These are phyloP conservation scores for Pseudocercospora macadamiae DNA, from an alignment of 2,329 filamentous ascomycete genomes.

Conservation along the genomic window DNA sequence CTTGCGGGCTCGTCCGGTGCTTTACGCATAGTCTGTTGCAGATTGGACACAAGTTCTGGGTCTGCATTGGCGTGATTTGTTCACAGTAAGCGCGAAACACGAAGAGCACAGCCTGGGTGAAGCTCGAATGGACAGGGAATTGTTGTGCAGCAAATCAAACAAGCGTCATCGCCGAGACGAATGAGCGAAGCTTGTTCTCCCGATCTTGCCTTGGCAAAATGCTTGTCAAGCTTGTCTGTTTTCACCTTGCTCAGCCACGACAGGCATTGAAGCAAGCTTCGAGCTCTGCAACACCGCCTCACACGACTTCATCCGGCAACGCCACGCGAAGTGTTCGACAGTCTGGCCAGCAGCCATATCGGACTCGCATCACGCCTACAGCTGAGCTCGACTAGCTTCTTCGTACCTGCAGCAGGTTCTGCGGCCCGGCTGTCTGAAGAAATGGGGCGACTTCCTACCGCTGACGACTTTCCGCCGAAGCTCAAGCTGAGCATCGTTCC, in stretches of 20 bases:
- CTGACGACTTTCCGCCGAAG: constrained; percentile 46
- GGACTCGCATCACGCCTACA: neutral
- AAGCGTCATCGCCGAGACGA: neutral
- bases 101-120: constrained; percentile 2
- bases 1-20: neutral
- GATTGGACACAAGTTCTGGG: constrained; percentile 1
- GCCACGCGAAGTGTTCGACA: neutral
- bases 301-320: too few relatives aligned
- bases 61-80: neutral
- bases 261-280: too few relatives aligned
- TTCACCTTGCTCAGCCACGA: neutral
- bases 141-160: neutral
- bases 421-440: constrained; percentile 2
- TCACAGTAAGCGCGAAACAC: neutral
- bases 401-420: constrained; percentile 18
- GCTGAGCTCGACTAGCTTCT: constrained; percentile 7
- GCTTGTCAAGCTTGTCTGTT: neutral
- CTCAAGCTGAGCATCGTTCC: constrained; percentile 48
- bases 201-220: neutral
- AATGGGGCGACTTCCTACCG: constrained; percentile 47
- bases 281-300: too few relatives aligned
- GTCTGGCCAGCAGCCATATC: neutral
- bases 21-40: constrained; percentile 7
- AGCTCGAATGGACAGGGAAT: neutral
- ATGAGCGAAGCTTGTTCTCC: neutral